Conservation (phyloP, 2,329 filamentous ascomycete species). For the Cladosporium phlei region DNA sequence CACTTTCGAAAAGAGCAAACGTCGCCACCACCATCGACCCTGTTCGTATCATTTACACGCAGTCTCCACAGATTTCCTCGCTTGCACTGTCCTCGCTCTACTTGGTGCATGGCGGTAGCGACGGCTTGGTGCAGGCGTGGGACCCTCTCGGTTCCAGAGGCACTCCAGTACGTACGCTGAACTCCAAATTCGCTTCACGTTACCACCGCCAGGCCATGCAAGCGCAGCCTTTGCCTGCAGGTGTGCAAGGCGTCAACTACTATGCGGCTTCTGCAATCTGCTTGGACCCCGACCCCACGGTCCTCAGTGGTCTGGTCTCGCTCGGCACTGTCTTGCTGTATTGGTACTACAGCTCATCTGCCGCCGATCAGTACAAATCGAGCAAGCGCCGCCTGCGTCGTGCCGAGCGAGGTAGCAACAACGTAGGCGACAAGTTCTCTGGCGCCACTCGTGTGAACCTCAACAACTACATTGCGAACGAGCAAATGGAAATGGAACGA, state of each 20-base stretch:
- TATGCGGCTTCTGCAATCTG: conserved; percentile 78
- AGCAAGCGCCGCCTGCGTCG: conserved; percentile 76
- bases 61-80: conserved; percentile 80
- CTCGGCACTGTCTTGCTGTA: conserved; percentile 84
- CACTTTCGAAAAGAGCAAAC: conserved; percentile 50
- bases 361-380: conserved; percentile 65
- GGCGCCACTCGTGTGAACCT: conserved; percentile 65
- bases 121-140: conserved; percentile 94
- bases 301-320: conserved; percentile 79
- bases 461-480: conserved; percentile 78
- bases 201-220: conserved; percentile 70
- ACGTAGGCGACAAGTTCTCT: conserved; percentile 53
- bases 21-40: conserved; percentile 60
- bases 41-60: conserved; percentile 78
- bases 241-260: conserved; percentile 64
- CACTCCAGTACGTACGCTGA: conserved; percentile 77
- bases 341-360: conserved; percentile 87
- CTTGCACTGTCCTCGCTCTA: conserved; percentile 81
- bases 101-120: conserved; percentile 86
- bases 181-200: conserved; percentile 75
- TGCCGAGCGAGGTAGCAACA: conserved; percentile 60
- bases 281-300: conserved; percentile 81
- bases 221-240: conserved; percentile 62
- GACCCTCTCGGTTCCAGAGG: conserved; percentile 80
- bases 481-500: conserved; percentile 71